Percentiles rank a stretch among this genome's conserved stretches.
These are phyloP conservation scores for Podosphaera fusca DNA, from an alignment of 2,329 filamentous ascomycete species.

Conservation along the genomic window DNA sequence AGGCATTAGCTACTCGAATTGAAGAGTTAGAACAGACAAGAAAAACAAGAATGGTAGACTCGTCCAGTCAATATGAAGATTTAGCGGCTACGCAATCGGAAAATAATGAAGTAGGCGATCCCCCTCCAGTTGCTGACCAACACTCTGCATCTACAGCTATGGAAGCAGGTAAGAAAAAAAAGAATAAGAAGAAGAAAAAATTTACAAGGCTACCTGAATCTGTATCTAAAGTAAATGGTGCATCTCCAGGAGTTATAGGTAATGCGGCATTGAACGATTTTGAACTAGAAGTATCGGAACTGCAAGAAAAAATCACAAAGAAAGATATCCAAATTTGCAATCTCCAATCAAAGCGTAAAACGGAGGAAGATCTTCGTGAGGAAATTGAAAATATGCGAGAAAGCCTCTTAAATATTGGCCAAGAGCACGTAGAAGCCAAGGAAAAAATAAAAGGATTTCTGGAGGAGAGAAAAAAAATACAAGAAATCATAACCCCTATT, in stretches of 20 bases:
- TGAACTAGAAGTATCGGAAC: constrained; percentile 12
- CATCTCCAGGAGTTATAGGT: constrained; percentile 3
- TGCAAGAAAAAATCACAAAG: constrained; percentile 12
- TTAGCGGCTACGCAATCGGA: background rate
- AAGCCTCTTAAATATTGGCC: constrained; percentile 53
- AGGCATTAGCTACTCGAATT: background rate
- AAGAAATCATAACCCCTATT: constrained; percentile 38
- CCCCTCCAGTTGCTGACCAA: background rate
- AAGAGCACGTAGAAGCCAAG: constrained; percentile 67
- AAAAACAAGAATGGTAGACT: constrained; percentile 3
- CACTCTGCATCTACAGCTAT: constrained; percentile 7
- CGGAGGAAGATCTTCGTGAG: constrained; percentile 57
- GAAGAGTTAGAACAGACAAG: background rate
- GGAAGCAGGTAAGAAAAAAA: constrained; percentile 48
- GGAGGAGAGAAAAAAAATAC: constrained; percentile 41
- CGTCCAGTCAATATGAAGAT: background rate
- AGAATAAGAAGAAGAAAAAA: constrained; percentile 73
- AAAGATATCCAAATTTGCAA: constrained; percentile 45
- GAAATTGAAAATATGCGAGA: constrained; percentile 71
- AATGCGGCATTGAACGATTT: constrained; percentile 6
- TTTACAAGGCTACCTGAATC: constrained; percentile 10
- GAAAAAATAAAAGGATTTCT: constrained; percentile 50
- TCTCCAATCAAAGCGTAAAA: constrained; percentile 45
- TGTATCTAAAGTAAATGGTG: constrained; percentile 12
- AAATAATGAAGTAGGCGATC: background rate